Evolutionary conservation across 805 yeast genomes (phyloP).

Genomic region (Wickerhamomyces chambardii): DNA sequence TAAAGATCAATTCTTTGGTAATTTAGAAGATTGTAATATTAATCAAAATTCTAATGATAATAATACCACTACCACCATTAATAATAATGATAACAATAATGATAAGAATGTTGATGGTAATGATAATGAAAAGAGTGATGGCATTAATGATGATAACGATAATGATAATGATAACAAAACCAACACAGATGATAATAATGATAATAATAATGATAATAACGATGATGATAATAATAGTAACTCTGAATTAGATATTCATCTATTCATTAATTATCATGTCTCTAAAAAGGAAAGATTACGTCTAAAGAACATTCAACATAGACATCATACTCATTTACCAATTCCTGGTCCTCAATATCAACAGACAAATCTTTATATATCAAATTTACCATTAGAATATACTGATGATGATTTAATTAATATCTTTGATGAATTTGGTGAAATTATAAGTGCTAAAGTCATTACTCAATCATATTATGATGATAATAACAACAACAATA

Average conservation of each 20-base stretch:
- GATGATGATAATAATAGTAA: not conserved
- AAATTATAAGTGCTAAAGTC: conserved; percentile 39
- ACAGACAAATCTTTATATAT: conserved; percentile 64
- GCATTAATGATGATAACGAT: too few relatives aligned
- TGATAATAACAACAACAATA: too few relatives aligned
- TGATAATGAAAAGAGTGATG: too few relatives aligned
- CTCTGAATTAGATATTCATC: not conserved
- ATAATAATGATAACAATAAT: too few relatives aligned
- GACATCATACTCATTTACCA: conserved; percentile 17
- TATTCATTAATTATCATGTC: conserved; percentile 50
- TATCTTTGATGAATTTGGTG: conserved; percentile 36
- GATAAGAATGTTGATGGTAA: too few relatives aligned
- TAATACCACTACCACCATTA: too few relatives aligned
- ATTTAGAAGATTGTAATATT: too few relatives aligned
- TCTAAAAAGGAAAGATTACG: conserved; percentile 45
- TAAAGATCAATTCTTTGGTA: conserved; percentile 1
- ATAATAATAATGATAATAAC: too few relatives aligned
- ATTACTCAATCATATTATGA: conserved; percentile 25
- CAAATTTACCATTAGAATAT: conserved; percentile 41
- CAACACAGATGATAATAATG: too few relatives aligned
- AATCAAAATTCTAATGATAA: too few relatives aligned
- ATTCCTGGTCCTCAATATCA: conserved; percentile 41
- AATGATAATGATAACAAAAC: too few relatives aligned
- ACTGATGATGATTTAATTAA: conserved; percentile 38
- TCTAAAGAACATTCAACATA: not conserved